Evolutionary conservation across 257 asterid species (phyloP), one percentile per base, ranked within the genome.

Genomic region (Gynochthodes officinalis): DNA sequence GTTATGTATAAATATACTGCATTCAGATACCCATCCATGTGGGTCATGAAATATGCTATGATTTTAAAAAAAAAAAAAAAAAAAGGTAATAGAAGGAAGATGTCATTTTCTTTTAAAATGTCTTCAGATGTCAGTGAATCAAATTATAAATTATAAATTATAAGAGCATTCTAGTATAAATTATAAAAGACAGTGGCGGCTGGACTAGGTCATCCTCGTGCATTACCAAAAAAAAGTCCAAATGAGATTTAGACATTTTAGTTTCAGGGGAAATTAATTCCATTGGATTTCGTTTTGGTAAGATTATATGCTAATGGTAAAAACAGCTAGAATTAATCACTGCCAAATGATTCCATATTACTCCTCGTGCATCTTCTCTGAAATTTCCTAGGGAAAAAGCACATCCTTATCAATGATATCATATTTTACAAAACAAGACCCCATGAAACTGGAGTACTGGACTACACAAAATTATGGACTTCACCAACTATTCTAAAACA

Each of bases 181-280:
- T n/a, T n/a, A n/a, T 61, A 14, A 48, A 72, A 33, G 61, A 19
- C 2, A 63, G 49, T 19, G 75, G 46, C 54, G 16, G 58, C 75
- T 19, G 58, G 44, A 58, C 32, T 42, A 16, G 67, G 46, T 71
- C 58, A 70, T 27, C 43, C 44, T 44, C 71, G 39, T 18, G 46
- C 27, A n/a, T n/a, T 35, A 30, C n/a, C n/a, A n/a, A n/a, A 35
- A 49, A 44, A 14, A 54, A 49, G 77, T 64, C 43, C 40, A 33
- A 13, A 35, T 19, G 6, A 35, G 42, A 64, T 25, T 23, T 30
- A 64, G 52, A 37, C 35, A 46, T 57, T n/a, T n/a, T n/a, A 35
- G 28, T 65, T 48, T 52, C 14, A 18, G 21, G 72, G 54, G 72
- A 39, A 65, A 52, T 57, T 52, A 37, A 14, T 19, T 42, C 16